Conservation (phyloP, 495 filamentous ascomycete species). For the Aspergillus mulundensis region DNA sequence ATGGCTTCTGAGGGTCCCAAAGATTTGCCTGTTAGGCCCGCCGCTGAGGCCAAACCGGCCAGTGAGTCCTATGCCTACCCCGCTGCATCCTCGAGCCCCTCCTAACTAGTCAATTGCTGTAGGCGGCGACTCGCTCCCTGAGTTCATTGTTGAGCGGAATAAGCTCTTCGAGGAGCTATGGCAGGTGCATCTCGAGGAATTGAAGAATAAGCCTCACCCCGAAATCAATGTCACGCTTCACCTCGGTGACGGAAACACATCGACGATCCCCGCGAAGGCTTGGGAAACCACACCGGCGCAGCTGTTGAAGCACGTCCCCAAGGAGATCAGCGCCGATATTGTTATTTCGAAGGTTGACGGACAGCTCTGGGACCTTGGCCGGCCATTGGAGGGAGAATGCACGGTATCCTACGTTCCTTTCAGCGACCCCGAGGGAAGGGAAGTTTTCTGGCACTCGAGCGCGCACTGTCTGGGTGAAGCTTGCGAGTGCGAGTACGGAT, state of each 20-base stretch:
- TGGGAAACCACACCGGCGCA: conserved; percentile 52
- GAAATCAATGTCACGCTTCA: conserved; percentile 50
- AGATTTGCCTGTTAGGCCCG: conserved; percentile 39
- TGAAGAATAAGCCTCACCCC: conserved; percentile 44
- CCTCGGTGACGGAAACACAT: conserved; percentile 43
- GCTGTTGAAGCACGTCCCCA: conserved; percentile 50
- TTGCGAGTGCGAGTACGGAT: conserved; percentile 82
- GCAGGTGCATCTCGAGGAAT: conserved; percentile 71
- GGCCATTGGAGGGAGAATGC: conserved; percentile 75
- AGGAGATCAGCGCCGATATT: conserved; percentile 47
- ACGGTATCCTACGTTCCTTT: conserved; percentile 78
- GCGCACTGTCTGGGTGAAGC: conserved; percentile 94
- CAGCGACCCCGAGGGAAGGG: conserved; percentile 74
- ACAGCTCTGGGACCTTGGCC: conserved; percentile 83
- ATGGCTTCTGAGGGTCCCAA: conserved; percentile 42
- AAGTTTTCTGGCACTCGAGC: conserved; percentile 90
- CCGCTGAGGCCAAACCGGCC: conserved; percentile 29
- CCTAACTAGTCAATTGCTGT: conserved; percentile 27
- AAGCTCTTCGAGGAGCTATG: conserved; percentile 84
- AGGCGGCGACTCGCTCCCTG: conserved; percentile 53
- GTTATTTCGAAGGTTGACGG: conserved; percentile 82
- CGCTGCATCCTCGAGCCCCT: conserved; percentile 22
- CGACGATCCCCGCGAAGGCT: conserved; percentile 44
- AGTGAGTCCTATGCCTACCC: conserved; percentile 16
- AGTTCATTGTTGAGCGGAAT: conserved; percentile 80